A percentile compares a stretch with the other conserved stretches of the same genome.
Evolutionary conservation across 2,329 filamentous ascomycete species (phyloP).

Genomic region (Arthrinium phaeospermum): DNA sequence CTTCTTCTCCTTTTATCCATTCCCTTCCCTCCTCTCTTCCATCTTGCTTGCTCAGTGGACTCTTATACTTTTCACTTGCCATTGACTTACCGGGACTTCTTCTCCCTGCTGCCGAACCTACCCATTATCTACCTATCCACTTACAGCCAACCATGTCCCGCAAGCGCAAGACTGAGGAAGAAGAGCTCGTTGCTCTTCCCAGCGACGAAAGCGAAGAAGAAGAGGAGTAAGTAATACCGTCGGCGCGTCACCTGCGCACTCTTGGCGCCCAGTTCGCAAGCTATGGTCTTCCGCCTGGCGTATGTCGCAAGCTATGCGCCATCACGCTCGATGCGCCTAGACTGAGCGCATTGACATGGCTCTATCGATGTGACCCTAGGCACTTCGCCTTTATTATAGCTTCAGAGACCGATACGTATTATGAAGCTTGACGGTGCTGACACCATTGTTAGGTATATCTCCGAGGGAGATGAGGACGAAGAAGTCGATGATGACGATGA

Average conservation of each 20-base stretch:
- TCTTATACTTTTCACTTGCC: constrained; percentile 16
- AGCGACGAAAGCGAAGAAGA: constrained; percentile 43
- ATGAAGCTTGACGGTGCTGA: constrained; percentile 25
- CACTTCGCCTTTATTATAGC: not conserved
- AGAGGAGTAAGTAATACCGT: constrained; percentile 40
- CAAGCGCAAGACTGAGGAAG: constrained; percentile 42
- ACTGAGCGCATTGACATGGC: not conserved
- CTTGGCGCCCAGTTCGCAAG: not conserved
- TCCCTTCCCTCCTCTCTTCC: constrained; percentile 26
- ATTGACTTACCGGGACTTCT: constrained; percentile 6
- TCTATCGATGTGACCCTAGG: constrained; percentile 11
- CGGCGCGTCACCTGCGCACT: not conserved
- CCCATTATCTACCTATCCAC: constrained; percentile 16
- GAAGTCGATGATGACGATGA: constrained; percentile 37
- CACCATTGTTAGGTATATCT: constrained; percentile 31
- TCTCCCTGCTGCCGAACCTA: not conserved
- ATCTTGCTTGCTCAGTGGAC: constrained; percentile 28
- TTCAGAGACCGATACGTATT: not conserved
- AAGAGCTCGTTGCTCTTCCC: constrained; percentile 42
- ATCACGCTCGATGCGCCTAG: not conserved
- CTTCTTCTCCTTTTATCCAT: constrained; percentile 28
- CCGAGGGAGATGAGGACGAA: constrained; percentile 40
- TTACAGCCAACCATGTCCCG: constrained; percentile 35
- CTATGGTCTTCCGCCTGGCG: not conserved
- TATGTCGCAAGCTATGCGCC: constrained; percentile 12